A percentile compares a stretch with the other conserved stretches of the same genome.
These are phyloP conservation scores for Fusarium multiceps DNA, from an alignment of 2,329 filamentous ascomycete species.

Conservation along the genomic window DNA sequence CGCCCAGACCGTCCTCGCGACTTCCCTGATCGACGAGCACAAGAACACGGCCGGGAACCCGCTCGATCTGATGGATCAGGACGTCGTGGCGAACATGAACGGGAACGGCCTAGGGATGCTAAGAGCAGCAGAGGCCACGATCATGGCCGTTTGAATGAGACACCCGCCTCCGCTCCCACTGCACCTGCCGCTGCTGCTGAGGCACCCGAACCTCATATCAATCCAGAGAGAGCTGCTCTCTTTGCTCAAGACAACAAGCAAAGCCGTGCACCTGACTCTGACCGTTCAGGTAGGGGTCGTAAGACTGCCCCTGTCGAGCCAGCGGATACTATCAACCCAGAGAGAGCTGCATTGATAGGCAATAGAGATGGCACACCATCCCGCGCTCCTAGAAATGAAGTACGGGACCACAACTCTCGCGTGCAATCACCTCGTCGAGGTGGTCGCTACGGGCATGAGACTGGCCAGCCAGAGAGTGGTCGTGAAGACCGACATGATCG, in stretches of 20 bases:
- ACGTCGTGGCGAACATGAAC: constrained; percentile 56
- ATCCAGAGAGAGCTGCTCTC: constrained; percentile 65
- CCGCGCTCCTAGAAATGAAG: constrained; percentile 57
- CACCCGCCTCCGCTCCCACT: constrained; percentile 45
- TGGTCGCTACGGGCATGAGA: constrained; percentile 49
- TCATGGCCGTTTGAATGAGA: constrained; percentile 46
- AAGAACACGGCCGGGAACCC: constrained; percentile 50
- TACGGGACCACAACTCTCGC: constrained; percentile 55
- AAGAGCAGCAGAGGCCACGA: constrained; percentile 46
- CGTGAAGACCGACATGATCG: constrained; percentile 62
- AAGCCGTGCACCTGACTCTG: constrained; percentile 46
- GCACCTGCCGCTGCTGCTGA: constrained; percentile 40
- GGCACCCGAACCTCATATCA: constrained; percentile 61
- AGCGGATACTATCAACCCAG: constrained; percentile 59
- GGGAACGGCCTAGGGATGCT: constrained; percentile 53
- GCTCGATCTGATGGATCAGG: constrained; percentile 49
- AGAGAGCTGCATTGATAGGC: constrained; percentile 59
- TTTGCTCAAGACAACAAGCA: constrained; percentile 54
- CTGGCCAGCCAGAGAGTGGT: constrained; percentile 48
- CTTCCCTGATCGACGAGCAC: constrained; percentile 56
- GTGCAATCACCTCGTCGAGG: constrained; percentile 63
- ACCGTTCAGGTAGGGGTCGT: constrained; percentile 47
- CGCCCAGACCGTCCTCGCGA: constrained; percentile 58
- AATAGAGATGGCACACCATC: constrained; percentile 53
- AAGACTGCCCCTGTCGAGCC: constrained; percentile 46